Percentiles rank a stretch among this genome's conserved stretches.
Evolutionary conservation across 2,329 filamentous ascomycete genomes (phyloP).

Genomic region (Xylaria sp.): DNA sequence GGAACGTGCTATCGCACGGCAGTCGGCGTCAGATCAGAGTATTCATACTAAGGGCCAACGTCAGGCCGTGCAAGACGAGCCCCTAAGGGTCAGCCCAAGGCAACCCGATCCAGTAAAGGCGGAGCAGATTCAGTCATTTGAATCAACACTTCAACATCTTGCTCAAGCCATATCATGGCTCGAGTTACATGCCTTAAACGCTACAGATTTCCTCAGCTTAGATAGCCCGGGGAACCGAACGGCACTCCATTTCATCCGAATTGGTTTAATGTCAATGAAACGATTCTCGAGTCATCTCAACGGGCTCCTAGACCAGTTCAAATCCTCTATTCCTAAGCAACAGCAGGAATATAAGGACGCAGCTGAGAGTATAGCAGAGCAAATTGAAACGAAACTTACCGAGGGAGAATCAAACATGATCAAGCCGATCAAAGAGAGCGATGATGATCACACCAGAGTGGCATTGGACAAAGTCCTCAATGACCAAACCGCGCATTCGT

Average conservation of each 20-base stretch:
- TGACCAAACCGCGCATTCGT: constrained; percentile 12
- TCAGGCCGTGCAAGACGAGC: constrained; percentile 11
- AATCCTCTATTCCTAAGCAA: not conserved
- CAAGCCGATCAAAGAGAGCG: constrained; percentile 1
- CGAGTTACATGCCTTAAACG: not conserved
- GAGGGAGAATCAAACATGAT: not conserved
- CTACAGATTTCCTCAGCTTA: not conserved
- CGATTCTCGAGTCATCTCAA: constrained; percentile 7
- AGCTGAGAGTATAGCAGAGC: not conserved
- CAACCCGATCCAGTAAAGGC: not conserved
- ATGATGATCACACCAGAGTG: not conserved
- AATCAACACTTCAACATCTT: constrained; percentile 15
- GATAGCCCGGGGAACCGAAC: not conserved
- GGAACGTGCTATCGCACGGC: constrained; percentile 5
- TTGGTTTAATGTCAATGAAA: constrained; percentile 18
- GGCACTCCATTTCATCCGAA: constrained; percentile 16
- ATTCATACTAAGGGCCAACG: constrained; percentile 6
- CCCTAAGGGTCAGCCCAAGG: not conserved
- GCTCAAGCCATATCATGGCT: constrained; percentile 22
- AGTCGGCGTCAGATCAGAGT: not conserved
- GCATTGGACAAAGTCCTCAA: constrained; percentile 2
- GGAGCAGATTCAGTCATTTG: constrained; percentile 18
- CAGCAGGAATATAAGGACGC: not conserved
- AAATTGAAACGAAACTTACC: not conserved
- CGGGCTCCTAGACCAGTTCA: constrained; percentile 2